These are phyloP conservation scores for Starmerella apis DNA, from an alignment of 805 yeast species.

Conservation along the genomic window DNA sequence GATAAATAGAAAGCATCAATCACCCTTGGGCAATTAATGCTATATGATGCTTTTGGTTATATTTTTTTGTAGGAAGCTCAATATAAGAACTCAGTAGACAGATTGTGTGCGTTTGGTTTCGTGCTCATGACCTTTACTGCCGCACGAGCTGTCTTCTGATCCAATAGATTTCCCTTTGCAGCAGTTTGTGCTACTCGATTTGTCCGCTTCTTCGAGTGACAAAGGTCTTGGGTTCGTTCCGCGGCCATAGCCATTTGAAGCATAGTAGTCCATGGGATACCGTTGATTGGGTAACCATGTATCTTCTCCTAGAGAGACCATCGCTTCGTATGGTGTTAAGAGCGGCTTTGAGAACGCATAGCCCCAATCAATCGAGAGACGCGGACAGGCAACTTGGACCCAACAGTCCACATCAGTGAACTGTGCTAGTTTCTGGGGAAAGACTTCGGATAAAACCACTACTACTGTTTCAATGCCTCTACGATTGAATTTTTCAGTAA, in stretches of 20 bases:
- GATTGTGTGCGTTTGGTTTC: neutral
- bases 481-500: constrained; percentile 45
- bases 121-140: neutral
- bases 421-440: constrained; percentile 84
- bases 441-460: constrained; percentile 81
- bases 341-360: constrained; percentile 89
- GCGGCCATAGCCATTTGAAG: constrained; percentile 81
- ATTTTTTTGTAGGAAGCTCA: too few species aligned
- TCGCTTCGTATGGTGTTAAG: constrained; percentile 90
- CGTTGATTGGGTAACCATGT: constrained; percentile 32
- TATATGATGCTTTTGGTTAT: too few species aligned
- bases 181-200: neutral
- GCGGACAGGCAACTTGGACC: constrained; percentile 95
- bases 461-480: constrained; percentile 63
- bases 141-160: neutral
- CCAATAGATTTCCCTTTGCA: neutral
- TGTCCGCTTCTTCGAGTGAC: neutral
- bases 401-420: constrained; percentile 90
- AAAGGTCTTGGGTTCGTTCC: constrained; percentile 51
- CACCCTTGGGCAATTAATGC: too few species aligned
- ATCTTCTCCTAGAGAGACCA: constrained; percentile 75
- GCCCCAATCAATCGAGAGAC: constrained; percentile 96
- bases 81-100: neutral
- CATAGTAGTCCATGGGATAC: constrained; percentile 95
- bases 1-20: neutral